These are phyloP conservation scores for Alternaria longipes DNA, from an alignment of 2,329 filamentous ascomycete genomes.

Conservation along the genomic window DNA sequence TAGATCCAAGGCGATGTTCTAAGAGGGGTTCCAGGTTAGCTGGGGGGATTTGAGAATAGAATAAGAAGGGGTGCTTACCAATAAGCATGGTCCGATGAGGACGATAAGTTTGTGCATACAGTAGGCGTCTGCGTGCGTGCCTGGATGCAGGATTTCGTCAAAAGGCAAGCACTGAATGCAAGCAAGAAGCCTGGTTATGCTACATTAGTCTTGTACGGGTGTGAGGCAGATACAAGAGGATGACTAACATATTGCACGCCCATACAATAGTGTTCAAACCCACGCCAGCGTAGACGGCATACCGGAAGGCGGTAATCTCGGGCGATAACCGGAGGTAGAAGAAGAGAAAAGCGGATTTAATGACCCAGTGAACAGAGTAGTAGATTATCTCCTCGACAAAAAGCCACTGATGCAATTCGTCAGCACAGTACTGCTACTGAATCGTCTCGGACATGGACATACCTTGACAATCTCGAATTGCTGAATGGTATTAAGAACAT, in stretches of 20 bases:
- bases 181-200: conserved; percentile 30
- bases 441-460: not conserved
- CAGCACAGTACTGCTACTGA: not conserved
- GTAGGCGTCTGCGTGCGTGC: conserved; percentile 29
- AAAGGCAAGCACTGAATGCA: conserved; percentile 45
- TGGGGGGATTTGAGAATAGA: not conserved
- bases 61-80: conserved; percentile 19
- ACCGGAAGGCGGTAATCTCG: conserved; percentile 29
- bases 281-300: conserved; percentile 35
- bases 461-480: conserved; percentile 11
- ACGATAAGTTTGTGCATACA: conserved; percentile 41
- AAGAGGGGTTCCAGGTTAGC: not conserved
- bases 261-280: conserved; percentile 36
- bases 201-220: not conserved
- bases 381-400: conserved; percentile 48
- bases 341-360: conserved; percentile 48
- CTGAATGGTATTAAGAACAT: conserved; percentile 5
- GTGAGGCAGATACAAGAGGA: not conserved
- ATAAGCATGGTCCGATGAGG: conserved; percentile 37
- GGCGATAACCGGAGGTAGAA: conserved; percentile 48
- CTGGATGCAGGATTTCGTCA: conserved; percentile 40
- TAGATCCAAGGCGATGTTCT: conserved; percentile 33
- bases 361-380: conserved; percentile 41
- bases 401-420: conserved; percentile 20
- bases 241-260: conserved; percentile 35